Evolutionary conservation across 2,329 filamentous ascomycete species (phyloP).

Genomic region (Xylaria sp.): DNA sequence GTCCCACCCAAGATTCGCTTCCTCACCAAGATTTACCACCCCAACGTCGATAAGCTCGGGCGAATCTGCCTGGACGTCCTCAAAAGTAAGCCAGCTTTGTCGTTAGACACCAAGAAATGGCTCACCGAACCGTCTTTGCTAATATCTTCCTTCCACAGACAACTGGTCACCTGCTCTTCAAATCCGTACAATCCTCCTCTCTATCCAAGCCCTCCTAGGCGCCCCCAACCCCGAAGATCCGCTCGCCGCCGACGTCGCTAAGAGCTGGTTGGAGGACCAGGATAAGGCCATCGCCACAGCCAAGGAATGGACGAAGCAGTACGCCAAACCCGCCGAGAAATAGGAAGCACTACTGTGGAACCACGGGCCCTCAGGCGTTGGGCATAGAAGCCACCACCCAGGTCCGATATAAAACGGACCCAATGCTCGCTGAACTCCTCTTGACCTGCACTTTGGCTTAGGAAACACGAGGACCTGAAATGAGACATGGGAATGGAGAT

Average conservation of each 20-base stretch:
- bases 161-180: slow-evolving; percentile 99
- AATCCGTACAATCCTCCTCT: slow-evolving; percentile 97
- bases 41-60: slow-evolving; percentile 96
- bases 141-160: slow-evolving; percentile 57
- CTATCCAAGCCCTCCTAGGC: slow-evolving; percentile 94
- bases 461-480: neutral
- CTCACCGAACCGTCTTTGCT: neutral
- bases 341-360: slow-evolving; percentile 14
- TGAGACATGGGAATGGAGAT: neutral
- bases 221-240: slow-evolving; percentile 98
- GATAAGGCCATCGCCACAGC: slow-evolving; percentile 90
- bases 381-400: neutral
- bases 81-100: slow-evolving; percentile 72
- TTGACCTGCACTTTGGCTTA: neutral
- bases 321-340: slow-evolving; percentile 64
- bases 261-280: slow-evolving; percentile 97
- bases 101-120: neutral
- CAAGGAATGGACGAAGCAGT: slow-evolving; percentile 86
- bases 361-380: neutral
- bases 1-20: slow-evolving; percentile 98
- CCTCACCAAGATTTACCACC: slow-evolving; percentile 98
- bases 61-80: slow-evolving; percentile 96
- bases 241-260: slow-evolving; percentile 96
- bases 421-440: neutral
- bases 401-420: neutral